Percentiles rank a stretch among this genome's conserved stretches.
Evolutionary conservation across 2,329 filamentous ascomycete species (phyloP).

Genomic region (Cladosporium sp.): DNA sequence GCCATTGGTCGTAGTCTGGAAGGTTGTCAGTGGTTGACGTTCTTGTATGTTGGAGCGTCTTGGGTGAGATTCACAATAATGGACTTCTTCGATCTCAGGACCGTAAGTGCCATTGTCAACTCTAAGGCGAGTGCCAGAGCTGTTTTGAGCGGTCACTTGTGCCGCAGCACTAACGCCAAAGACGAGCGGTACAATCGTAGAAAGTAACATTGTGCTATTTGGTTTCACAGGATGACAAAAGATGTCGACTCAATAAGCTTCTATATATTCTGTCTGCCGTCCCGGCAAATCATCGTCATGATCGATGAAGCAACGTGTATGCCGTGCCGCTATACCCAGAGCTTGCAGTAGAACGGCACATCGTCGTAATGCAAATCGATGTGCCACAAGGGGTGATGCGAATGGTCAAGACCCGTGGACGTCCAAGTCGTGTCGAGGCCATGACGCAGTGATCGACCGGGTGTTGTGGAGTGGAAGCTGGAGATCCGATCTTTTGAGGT

Average conservation of each 20-base stretch:
- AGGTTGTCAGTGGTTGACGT: background rate
- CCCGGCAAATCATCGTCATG: background rate
- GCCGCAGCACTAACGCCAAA: conserved; percentile 16
- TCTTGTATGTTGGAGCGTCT: background rate
- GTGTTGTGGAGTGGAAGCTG: conserved; percentile 7
- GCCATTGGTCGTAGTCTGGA: conserved; percentile 46
- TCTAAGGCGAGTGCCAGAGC: conserved; percentile 39
- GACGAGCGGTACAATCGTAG: conserved; percentile 6
- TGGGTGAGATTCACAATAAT: conserved; percentile 40
- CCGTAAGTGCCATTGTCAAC: conserved; percentile 52
- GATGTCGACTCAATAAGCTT: background rate
- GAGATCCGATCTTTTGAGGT: background rate
- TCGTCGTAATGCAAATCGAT: background rate
- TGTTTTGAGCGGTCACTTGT: conserved; percentile 29
- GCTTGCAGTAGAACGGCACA: background rate
- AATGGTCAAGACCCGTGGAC: background rate
- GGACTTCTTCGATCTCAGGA: conserved; percentile 49
- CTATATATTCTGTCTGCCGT: background rate
- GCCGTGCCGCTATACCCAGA: conserved; percentile 2
- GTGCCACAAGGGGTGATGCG: background rate
- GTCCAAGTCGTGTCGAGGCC: background rate
- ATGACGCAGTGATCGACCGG: conserved; percentile 13
- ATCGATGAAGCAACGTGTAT: background rate
- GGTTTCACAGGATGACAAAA: background rate
- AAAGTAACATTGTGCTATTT: conserved; percentile 1